Evolutionary conservation across 495 filamentous ascomycete species (phyloP).

Genomic region (Corynascus novoguineensis): DNA sequence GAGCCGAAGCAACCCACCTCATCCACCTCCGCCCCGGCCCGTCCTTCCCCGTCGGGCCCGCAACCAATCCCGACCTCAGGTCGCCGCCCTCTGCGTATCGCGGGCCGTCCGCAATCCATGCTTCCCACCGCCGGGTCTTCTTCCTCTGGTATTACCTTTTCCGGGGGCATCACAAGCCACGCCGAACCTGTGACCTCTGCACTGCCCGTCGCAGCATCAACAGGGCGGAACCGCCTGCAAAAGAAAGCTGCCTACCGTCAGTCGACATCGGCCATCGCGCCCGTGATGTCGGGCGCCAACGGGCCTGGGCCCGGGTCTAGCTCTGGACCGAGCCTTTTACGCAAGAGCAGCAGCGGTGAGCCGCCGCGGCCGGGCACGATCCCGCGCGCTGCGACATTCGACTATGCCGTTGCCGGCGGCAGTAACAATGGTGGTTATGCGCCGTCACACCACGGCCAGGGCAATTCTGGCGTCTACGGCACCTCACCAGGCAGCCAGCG

Average conservation of each 20-base stretch:
- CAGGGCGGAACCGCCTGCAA: slow-evolving; percentile 54
- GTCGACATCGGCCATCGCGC: slow-evolving; percentile 32
- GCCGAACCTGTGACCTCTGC: slow-evolving; percentile 25
- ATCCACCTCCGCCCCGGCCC: slow-evolving; percentile 44
- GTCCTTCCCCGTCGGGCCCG: slow-evolving; percentile 41
- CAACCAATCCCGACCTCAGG: slow-evolving; percentile 42
- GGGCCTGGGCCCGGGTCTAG: slow-evolving; percentile 17
- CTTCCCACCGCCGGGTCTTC: slow-evolving; percentile 1
- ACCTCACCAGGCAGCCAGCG: not conserved
- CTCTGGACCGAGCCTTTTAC: not conserved
- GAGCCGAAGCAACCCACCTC: slow-evolving; percentile 61
- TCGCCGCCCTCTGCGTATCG: slow-evolving; percentile 27
- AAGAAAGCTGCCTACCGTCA: slow-evolving; percentile 48
- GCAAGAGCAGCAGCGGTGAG: slow-evolving; percentile 24
- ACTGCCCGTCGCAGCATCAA: slow-evolving; percentile 20
- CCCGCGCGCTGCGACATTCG: slow-evolving; percentile 40
- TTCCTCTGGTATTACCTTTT: slow-evolving; percentile 6
- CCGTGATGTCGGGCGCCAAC: slow-evolving; percentile 33
- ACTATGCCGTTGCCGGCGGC: slow-evolving; percentile 35
- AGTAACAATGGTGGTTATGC: slow-evolving; percentile 16
- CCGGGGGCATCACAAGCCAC: slow-evolving; percentile 1
- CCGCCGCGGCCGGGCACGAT: slow-evolving; percentile 32
- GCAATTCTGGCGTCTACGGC: slow-evolving; percentile 1
- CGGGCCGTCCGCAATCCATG: slow-evolving; percentile 25
- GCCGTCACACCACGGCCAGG: not conserved